phyloP scores from a whole-genome alignment of 148 eudicot species.

The Rhododendron molle region DNA sequence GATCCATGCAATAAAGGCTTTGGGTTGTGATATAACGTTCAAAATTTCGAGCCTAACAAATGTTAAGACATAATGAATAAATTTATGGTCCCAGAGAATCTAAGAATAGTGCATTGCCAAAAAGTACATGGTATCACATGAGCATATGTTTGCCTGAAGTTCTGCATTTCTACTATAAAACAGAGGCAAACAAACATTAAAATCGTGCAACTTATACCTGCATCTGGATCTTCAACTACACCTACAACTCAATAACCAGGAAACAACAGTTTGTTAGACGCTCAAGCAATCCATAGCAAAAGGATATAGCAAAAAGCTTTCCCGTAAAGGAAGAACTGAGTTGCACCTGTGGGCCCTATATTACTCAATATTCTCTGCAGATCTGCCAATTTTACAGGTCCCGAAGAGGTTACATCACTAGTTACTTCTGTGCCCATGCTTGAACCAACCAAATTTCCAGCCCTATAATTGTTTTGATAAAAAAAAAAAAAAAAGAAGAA shows the following conservation, averaged over 20 bases:
- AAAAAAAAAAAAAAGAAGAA: background rate
- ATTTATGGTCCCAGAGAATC: background rate
- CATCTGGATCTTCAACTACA: constrained; percentile 78
- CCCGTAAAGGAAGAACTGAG: background rate
- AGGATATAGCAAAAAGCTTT: background rate
- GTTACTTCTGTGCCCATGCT: constrained; percentile 69
- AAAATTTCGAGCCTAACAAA: background rate
- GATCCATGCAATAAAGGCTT: background rate
- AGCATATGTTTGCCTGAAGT: background rate
- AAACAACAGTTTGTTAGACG: constrained; percentile 9
- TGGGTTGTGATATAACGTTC: background rate
- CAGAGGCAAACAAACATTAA: background rate
- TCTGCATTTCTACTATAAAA: background rate
- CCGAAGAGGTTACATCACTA: constrained; percentile 87
- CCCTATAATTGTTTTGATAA: constrained; percentile 32
- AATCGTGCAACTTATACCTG: constrained; percentile 42
- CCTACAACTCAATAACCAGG: constrained; percentile 31
- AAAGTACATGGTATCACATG: background rate
- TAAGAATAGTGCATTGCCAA: background rate
- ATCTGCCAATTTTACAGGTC: constrained; percentile 89
- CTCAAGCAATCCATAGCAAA: background rate
- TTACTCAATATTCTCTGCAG: constrained; percentile 89
- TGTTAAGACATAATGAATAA: background rate
- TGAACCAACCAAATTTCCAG: constrained; percentile 84
- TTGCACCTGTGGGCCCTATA: constrained; percentile 68